These are phyloP conservation scores for Farysia itapuensis DNA, from an alignment of 1,284 basidiomycete species.

Conservation along the genomic window DNA sequence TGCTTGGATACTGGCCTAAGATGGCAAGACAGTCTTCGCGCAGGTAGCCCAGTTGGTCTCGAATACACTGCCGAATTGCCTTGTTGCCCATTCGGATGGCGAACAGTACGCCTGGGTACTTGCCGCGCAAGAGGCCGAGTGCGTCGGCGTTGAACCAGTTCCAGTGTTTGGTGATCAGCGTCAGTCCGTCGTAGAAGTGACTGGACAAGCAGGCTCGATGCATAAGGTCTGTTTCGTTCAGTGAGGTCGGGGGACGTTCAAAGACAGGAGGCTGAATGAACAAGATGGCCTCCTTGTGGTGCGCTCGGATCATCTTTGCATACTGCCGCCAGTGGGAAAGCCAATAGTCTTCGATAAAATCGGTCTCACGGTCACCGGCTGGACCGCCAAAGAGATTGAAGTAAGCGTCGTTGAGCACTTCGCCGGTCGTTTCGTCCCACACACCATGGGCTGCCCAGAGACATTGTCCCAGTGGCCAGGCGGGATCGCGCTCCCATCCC, in stretches of 20 bases:
- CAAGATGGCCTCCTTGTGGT: conserved; percentile 81
- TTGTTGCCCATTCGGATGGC: conserved; percentile 72
- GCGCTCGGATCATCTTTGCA: conserved; percentile 68
- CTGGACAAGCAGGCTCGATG: conserved; percentile 77
- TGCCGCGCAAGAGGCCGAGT: conserved; percentile 76
- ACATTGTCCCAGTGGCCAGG: conserved; percentile 82
- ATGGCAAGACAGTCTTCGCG: conserved; percentile 69
- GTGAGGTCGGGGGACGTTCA: conserved; percentile 69
- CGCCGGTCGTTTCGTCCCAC: conserved; percentile 76
- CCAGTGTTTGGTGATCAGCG: conserved; percentile 64
- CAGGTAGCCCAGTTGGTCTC: conserved; percentile 80
- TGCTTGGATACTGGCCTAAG: conserved; percentile 75
- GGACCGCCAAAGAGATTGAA: conserved; percentile 63
- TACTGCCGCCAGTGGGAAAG: conserved; percentile 74
- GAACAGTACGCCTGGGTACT: conserved; percentile 68
- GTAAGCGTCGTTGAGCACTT: conserved; percentile 75
- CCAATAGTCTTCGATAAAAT: conserved; percentile 83
- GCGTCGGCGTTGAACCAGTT: conserved; percentile 84
- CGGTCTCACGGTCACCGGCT: conserved; percentile 61
- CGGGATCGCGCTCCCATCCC: conserved; percentile 76
- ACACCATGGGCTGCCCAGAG: conserved; percentile 89
- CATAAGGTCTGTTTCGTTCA: conserved; percentile 64
- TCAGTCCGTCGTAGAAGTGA: conserved; percentile 93
- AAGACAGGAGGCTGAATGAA: conserved; percentile 94
- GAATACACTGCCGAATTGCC: conserved; percentile 79